These are phyloP conservation scores for Elsinoe arachidis DNA, from an alignment of 2,329 filamentous ascomycete genomes.

Conservation along the genomic window DNA sequence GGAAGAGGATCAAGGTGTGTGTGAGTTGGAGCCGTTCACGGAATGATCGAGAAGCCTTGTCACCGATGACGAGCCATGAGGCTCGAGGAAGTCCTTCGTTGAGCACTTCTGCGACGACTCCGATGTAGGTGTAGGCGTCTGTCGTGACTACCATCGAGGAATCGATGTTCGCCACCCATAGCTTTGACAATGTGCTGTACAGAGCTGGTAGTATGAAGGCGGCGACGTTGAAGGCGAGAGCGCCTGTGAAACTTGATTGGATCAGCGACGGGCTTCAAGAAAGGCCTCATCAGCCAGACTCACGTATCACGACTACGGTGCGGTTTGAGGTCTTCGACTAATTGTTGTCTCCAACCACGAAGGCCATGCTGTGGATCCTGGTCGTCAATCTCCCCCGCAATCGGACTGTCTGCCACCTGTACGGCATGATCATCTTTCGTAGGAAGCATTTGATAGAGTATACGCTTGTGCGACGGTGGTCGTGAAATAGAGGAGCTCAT, in stretches of 20 bases:
- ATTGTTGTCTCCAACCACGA: not conserved
- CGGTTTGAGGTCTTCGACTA: not conserved
- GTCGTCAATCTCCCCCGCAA: not conserved
- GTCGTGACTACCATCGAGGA: constrained; percentile 53
- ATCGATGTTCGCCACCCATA: constrained; percentile 61
- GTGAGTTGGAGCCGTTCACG: constrained; percentile 49
- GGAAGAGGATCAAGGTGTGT: constrained; percentile 49
- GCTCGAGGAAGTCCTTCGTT: constrained; percentile 65
- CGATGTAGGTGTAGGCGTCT: constrained; percentile 62
- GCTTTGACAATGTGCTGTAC: constrained; percentile 58
- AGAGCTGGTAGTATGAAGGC: constrained; percentile 59
- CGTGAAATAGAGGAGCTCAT: not conserved
- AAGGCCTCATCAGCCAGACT: not conserved
- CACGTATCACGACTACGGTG: not conserved
- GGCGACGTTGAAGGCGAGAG: constrained; percentile 53
- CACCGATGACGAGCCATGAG: constrained; percentile 60
- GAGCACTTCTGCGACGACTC: constrained; percentile 56
- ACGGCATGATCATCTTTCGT: not conserved
- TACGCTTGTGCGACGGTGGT: not conserved
- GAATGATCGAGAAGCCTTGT: constrained; percentile 47
- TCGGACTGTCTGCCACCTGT: not conserved
- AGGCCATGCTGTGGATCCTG: too few relatives aligned
- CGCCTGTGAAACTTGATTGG: constrained; percentile 42
- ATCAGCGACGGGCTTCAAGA: not conserved
- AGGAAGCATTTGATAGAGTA: not conserved